Base-by-base conservation (phyloP, 331 rosid genomes). In the Phaseolus coccineus region DNA sequence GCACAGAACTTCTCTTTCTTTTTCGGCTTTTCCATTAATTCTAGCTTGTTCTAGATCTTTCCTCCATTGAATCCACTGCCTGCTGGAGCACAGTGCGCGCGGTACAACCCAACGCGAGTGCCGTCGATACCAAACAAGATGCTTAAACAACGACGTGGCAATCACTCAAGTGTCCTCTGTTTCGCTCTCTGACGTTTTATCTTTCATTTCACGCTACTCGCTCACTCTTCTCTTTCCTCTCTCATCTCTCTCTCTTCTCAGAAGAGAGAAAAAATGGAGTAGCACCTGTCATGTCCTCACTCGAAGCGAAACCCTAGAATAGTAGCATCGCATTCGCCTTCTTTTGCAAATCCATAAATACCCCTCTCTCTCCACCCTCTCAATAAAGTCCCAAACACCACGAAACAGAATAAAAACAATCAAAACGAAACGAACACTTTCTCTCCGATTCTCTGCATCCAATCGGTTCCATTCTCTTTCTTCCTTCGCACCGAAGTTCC, bases 401-500 rank as follows among this genome's bases (percentile, higher is more conserved):
- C 42, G 13, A 67, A 55, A 39, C 5, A 31, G 28, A 33, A 33
- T 22, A 28, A 13, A 28, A 1, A 11, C 48, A 33, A n/a, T 15
- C 24, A 12, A 61, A 31, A 61, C 47, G 9, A 47, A 77, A 28
- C 31, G 31, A 28, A 68, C 71, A 50, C 55, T 53, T 37, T 8
- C 80, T 19, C 25, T 78, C 74, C 52, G 70, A 46, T 77, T 77
- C 85, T 58, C 44, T 30, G 33, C 62, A 33, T 33, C 51, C 55
- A 31, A 71, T 57, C 64, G 84, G 87, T 87, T 87, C 89, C 74
- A 15, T 61, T 24, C 77, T 14, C 66, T 9, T 40, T 80, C 51
- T 82, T 64, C 16, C 55, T 58, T 78, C 59, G 28, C 48, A 51
- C 53, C 47, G 39, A 75, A 69, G 78, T 84, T 79, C 81, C 71